Conservation (phyloP, 2,329 filamentous ascomycete species). For the Penicillium italicum region DNA sequence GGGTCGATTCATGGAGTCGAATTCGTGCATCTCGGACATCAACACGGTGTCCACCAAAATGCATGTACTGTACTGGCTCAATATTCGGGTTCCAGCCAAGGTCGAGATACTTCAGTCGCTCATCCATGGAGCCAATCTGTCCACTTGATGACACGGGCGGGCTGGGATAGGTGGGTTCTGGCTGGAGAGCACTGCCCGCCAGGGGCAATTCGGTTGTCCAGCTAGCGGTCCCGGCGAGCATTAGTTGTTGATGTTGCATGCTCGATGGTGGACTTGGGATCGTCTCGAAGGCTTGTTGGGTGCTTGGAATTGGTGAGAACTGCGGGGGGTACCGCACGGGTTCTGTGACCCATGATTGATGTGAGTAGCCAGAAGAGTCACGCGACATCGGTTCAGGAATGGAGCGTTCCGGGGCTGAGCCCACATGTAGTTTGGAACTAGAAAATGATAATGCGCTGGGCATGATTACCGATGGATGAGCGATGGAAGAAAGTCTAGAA, state of each 20-base stretch:
- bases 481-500: constrained; percentile 9
- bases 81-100: constrained; percentile 16
- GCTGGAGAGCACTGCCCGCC: constrained; percentile 14
- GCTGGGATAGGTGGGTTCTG: constrained; percentile 20
- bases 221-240: constrained; percentile 17
- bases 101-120: constrained; percentile 12
- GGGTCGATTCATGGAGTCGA: constrained; percentile 19
- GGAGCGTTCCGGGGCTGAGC: constrained; percentile 30
- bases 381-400: constrained; percentile 34
- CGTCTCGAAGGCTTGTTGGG: constrained; percentile 12
- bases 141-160: constrained; percentile 7
- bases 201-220: constrained; percentile 21
- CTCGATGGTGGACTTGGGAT: constrained; percentile 8
- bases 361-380: constrained; percentile 32
- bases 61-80: constrained; percentile 16
- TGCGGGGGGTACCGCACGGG: constrained; percentile 29
- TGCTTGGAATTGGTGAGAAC: constrained; percentile 24
- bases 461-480: constrained; percentile 36
- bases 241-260: constrained; percentile 18
- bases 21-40: constrained; percentile 31
- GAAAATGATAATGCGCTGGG: constrained; percentile 29
- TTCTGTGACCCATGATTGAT: constrained; percentile 38
- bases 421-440: constrained; percentile 15
- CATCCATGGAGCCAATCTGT: constrained; percentile 22
- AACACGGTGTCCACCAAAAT: constrained; percentile 30